These are phyloP conservation scores for Lachancea mirantina DNA, from an alignment of 805 yeast genomes.

Conservation along the genomic window DNA sequence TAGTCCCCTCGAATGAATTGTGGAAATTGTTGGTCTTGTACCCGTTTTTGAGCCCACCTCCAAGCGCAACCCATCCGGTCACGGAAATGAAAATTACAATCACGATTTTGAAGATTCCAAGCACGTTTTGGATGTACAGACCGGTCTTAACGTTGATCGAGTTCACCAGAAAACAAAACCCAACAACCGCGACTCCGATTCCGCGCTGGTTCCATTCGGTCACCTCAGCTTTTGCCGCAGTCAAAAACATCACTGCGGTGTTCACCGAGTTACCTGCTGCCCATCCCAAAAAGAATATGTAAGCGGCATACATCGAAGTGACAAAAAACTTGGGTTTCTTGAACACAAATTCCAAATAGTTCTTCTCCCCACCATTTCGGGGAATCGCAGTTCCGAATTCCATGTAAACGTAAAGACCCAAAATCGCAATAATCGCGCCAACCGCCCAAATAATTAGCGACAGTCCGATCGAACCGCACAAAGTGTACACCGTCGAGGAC, in stretches of 20 bases:
- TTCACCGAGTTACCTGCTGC: conserved; percentile 80
- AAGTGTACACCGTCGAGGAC: conserved; percentile 47
- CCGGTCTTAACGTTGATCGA: conserved; percentile 58
- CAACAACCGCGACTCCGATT: conserved; percentile 66
- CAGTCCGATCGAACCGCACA: conserved; percentile 63
- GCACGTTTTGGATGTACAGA: conserved; percentile 51
- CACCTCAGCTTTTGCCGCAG: conserved; percentile 62
- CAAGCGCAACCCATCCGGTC: conserved; percentile 79
- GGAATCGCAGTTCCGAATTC: conserved; percentile 76
- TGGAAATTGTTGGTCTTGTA: conserved; percentile 53
- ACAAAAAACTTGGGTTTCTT: conserved; percentile 61
- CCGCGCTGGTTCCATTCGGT: conserved; percentile 75
- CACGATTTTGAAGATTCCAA: conserved; percentile 69
- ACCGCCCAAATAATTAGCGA: conserved; percentile 66
- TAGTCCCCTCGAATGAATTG: conserved; percentile 49
- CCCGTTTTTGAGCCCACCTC: conserved; percentile 53
- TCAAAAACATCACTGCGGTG: conserved; percentile 68
- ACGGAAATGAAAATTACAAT: conserved; percentile 62
- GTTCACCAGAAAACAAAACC: conserved; percentile 62
- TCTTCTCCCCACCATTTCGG: conserved; percentile 82
- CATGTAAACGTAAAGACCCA: conserved; percentile 64
- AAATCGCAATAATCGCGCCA: conserved; percentile 61
- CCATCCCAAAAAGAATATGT: conserved; percentile 73
- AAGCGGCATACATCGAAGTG: conserved; percentile 60
- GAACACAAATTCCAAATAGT: conserved; percentile 67